A percentile compares a stretch with the other conserved stretches of the same genome.
phyloP scores from a whole-genome alignment of 2,329 filamentous ascomycete species.

The Fusarium sp. region DNA sequence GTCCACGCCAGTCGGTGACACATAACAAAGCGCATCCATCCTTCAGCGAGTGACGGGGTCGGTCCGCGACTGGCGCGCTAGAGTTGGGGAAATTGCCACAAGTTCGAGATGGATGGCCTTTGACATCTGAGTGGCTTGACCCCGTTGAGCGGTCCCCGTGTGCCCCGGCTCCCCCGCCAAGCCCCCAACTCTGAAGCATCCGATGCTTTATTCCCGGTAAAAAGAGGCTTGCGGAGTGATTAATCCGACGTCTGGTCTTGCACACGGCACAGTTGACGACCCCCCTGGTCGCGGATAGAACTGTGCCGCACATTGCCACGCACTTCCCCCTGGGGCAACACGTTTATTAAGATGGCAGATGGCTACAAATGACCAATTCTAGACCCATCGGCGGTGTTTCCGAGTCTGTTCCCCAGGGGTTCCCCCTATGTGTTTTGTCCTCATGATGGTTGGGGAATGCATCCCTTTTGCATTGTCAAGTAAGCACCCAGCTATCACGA shows the following conservation, averaged over 20 bases:
- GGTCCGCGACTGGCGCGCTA: conserved; percentile 9
- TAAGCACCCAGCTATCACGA: not conserved
- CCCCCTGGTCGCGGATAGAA: not conserved
- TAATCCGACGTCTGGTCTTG: conserved; percentile 3
- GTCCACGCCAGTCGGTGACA: not conserved
- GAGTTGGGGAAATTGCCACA: conserved; percentile 1
- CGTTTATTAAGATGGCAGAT: not conserved
- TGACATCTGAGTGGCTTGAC: conserved; percentile 3
- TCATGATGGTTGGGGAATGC: not conserved
- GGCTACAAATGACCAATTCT: not conserved
- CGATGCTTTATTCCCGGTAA: conserved; percentile 4
- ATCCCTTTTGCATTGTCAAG: not conserved
- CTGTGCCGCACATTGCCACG: conserved; percentile 6
- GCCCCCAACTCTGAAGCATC: conserved; percentile 3
- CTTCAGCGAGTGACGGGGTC: not conserved
- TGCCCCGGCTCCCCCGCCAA: not conserved
- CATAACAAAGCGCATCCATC: not conserved
- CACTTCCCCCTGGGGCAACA: not conserved
- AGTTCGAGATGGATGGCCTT: not conserved
- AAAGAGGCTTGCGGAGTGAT: conserved; percentile 8
- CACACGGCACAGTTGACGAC: not conserved
- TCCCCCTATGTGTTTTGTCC: not conserved
- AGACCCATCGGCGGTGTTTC: not conserved
- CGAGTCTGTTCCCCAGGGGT: not conserved
- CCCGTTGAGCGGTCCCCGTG: not conserved